A percentile compares a stretch with the other conserved stretches of the same genome.
Conservation (phyloP, 1,284 basidiomycete genomes). For the Ceratobasidium sp. region DNA sequence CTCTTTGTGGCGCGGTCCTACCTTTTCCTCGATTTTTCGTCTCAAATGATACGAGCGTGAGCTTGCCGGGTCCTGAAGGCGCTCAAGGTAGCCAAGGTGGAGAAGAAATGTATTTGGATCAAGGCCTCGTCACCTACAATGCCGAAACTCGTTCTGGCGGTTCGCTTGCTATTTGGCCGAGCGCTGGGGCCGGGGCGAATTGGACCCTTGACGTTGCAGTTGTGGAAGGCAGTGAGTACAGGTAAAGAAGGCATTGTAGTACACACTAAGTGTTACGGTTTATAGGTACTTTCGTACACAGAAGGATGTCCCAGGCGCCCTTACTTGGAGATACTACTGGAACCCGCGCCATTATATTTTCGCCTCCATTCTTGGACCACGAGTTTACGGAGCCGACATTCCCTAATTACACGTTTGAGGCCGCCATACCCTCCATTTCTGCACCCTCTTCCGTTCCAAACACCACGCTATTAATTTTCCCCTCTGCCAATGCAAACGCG, state of each 20-base stretch:
- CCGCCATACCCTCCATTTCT: slow-evolving; percentile 61
- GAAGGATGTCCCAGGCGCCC: slow-evolving; percentile 56
- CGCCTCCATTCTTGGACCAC: slow-evolving; percentile 60
- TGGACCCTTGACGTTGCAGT: slow-evolving; percentile 62
- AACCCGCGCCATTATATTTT: slow-evolving; percentile 78
- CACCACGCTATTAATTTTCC: slow-evolving; percentile 62
- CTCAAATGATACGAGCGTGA: slow-evolving; percentile 57
- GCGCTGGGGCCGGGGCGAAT: slow-evolving; percentile 46
- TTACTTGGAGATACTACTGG: slow-evolving; percentile 78
- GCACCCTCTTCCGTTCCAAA: slow-evolving; percentile 54
- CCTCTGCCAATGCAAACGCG: slow-evolving; percentile 51
- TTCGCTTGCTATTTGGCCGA: slow-evolving; percentile 57
- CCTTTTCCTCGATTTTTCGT: slow-evolving; percentile 60
- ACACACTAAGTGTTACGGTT: too few species aligned
- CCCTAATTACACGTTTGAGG: slow-evolving; percentile 81
- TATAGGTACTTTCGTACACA: slow-evolving; percentile 53
- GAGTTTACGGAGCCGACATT: slow-evolving; percentile 58
- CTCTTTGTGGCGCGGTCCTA: slow-evolving; percentile 57
- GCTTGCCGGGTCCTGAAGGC: slow-evolving; percentile 53
- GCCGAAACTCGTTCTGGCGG: slow-evolving; percentile 57
- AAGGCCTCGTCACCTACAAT: slow-evolving; percentile 66
- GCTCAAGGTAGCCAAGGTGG: slow-evolving; percentile 51
- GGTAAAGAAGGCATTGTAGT: too few species aligned
- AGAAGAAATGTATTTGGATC: slow-evolving; percentile 58
- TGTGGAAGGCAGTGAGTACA: slow-evolving; percentile 59